Conservation (phyloP, 768 basidiomycete species). For the Boletus vinaceobasis region DNA sequence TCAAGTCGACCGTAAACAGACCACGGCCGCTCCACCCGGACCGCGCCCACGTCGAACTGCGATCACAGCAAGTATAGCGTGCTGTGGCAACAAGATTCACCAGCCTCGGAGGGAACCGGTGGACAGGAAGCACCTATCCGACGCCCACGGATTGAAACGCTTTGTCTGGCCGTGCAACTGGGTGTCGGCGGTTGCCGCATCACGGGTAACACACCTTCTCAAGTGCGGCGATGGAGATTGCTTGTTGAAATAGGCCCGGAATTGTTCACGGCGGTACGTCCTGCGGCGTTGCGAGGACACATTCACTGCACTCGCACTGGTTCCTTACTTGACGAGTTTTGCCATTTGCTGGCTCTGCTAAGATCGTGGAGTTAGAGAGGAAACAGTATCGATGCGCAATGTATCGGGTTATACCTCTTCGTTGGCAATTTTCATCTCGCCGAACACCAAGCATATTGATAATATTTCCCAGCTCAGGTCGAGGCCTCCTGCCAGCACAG, state of each 20-base stretch:
- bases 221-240: background rate
- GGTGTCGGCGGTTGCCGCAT: background rate
- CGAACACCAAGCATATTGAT: background rate
- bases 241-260: background rate
- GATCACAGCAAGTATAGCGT: background rate
- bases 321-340: background rate
- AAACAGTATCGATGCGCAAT: background rate
- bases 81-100: constrained; percentile 6
- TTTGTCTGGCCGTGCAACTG: background rate
- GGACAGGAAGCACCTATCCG: background rate
- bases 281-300: background rate
- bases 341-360: background rate
- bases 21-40: background rate
- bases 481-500: background rate
- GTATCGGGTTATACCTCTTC: background rate
- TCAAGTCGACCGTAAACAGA: background rate
- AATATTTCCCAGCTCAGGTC: background rate
- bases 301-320: background rate
- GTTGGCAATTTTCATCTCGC: background rate
- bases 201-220: background rate
- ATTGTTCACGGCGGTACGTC: background rate
- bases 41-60: background rate
- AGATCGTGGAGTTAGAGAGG: background rate
- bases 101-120: background rate
- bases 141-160: background rate